Percentiles rank a stretch among this genome's conserved stretches.
These are phyloP conservation scores for Eucalyptus erythrocorys DNA, from an alignment of 345 rosid genomes.

Conservation along the genomic window DNA sequence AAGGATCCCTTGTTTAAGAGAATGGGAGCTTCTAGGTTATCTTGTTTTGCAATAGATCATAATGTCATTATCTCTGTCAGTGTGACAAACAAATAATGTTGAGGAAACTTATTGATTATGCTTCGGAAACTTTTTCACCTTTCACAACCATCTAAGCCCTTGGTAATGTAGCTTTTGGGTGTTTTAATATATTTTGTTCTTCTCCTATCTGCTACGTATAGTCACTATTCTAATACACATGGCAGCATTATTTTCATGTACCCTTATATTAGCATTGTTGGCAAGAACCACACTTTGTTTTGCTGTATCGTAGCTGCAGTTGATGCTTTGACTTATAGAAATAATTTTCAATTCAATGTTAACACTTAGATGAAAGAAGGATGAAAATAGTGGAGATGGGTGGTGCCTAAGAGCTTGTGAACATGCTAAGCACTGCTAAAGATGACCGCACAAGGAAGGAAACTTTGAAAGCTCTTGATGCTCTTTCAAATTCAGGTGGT, in stretches of 20 bases:
- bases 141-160: not conserved
- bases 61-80: not conserved
- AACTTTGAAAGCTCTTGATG: constrained; percentile 74
- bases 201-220: not conserved
- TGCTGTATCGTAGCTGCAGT: not conserved
- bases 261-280: not conserved
- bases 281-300: not conserved
- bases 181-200: not conserved
- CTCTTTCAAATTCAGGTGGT: constrained; percentile 56
- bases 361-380: constrained; percentile 58
- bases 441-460: constrained; percentile 75
- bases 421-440: constrained; percentile 65
- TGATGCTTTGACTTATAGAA: not conserved
- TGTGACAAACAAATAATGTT: not conserved
- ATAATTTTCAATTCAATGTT: not conserved
- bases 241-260: not conserved
- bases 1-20: constrained; percentile 91
- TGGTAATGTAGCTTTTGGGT: not conserved
- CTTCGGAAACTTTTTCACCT: not conserved
- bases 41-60: constrained; percentile 80
- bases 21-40: constrained; percentile 83
- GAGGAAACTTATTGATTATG: not conserved
- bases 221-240: not conserved
- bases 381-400: constrained; percentile 86
- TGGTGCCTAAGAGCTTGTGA: constrained; percentile 70